A percentile compares a stretch with the other conserved stretches of the same genome.
Conservation (phyloP, 1,139 yeast species). For the Geotrichum carabidarum region DNA sequence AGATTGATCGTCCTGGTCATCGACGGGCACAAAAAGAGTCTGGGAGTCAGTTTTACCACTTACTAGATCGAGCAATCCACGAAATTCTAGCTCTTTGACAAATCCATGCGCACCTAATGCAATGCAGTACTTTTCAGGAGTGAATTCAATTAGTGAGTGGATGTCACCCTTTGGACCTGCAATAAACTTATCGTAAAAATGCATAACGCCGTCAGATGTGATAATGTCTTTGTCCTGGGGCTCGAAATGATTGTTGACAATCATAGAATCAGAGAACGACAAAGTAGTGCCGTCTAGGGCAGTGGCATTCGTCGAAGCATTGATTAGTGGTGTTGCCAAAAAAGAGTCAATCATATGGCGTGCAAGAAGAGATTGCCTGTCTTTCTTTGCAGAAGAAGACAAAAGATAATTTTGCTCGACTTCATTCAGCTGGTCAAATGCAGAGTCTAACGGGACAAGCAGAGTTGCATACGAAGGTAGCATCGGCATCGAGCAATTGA, state of each 20-base stretch:
- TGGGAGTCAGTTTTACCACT: slow-evolving; percentile 47
- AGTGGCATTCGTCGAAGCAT: slow-evolving; percentile 30
- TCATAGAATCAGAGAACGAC: slow-evolving; percentile 22
- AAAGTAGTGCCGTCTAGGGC: slow-evolving; percentile 30
- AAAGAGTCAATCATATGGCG: slow-evolving; percentile 36
- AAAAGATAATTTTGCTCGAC: slow-evolving; percentile 47
- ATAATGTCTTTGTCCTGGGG: slow-evolving; percentile 44
- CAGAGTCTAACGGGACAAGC: slow-evolving; percentile 45
- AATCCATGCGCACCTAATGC: slow-evolving; percentile 66
- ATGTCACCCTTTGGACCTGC: slow-evolving; percentile 18
- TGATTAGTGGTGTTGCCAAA: slow-evolving; percentile 23
- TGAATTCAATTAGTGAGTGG: slow-evolving; percentile 41
- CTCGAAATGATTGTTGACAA: slow-evolving; percentile 26
- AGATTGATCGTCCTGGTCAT: slow-evolving; percentile 20
- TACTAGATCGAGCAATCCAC: slow-evolving; percentile 53
- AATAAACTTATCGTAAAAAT: slow-evolving; percentile 46
- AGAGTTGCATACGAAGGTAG: slow-evolving; percentile 34
- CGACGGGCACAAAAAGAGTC: slow-evolving; percentile 51
- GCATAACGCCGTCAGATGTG: slow-evolving; percentile 58
- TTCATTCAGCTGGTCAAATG: slow-evolving; percentile 38
- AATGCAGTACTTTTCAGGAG: slow-evolving; percentile 63
- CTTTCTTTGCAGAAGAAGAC: slow-evolving; percentile 38
- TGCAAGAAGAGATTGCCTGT: slow-evolving; percentile 36
- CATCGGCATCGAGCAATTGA: slow-evolving; percentile 23
- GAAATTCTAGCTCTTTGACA: slow-evolving; percentile 63